Evolutionary conservation across 108 stramenopile genomes (phyloP).

Genomic region (Asterionellopsis glacialis): DNA sequence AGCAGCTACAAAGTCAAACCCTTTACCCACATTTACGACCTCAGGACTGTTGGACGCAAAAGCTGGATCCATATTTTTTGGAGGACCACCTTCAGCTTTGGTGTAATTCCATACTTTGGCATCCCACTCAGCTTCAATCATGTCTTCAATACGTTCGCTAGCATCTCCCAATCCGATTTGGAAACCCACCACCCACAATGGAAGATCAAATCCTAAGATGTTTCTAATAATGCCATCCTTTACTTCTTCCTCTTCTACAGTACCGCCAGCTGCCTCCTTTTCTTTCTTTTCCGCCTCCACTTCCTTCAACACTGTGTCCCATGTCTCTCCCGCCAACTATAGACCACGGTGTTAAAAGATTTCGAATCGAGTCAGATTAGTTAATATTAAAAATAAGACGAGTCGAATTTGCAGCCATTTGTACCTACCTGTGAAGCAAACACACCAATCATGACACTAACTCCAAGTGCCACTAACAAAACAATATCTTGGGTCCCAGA

Average conservation of each 20-base stretch:
- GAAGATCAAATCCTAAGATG: constrained; percentile 53
- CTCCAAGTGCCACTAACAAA: constrained; percentile 58
- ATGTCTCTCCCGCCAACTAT: constrained; percentile 70
- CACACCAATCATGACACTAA: constrained; percentile 81
- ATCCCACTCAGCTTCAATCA: constrained; percentile 56
- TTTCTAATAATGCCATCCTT: constrained; percentile 51
- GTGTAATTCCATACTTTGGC: constrained; percentile 79
- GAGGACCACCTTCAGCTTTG: constrained; percentile 11
- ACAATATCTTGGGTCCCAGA: constrained; percentile 59
- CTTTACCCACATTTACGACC: constrained; percentile 37
- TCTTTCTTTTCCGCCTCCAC: constrained; percentile 54
- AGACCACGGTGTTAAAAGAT: no score
- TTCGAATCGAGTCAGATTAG: no score
- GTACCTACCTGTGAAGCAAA: constrained; percentile 57
- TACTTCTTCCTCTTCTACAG: constrained; percentile 12
- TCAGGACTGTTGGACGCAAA: constrained; percentile 49
- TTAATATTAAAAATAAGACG: no score
- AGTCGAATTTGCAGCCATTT: no score
- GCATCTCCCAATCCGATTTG: constrained; percentile 57
- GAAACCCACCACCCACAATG: constrained; percentile 63
- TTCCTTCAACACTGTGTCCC: constrained; percentile 73
- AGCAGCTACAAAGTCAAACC: constrained; percentile 52
- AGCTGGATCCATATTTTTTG: constrained; percentile 42
- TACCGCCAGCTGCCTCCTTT: constrained; percentile 3
- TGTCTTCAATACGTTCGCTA: constrained; percentile 40